Percentiles rank a stretch among this genome's conserved stretches.
Evolutionary conservation across 495 filamentous ascomycete genomes (phyloP).

Genomic region (Hyaloscypha variabilis): DNA sequence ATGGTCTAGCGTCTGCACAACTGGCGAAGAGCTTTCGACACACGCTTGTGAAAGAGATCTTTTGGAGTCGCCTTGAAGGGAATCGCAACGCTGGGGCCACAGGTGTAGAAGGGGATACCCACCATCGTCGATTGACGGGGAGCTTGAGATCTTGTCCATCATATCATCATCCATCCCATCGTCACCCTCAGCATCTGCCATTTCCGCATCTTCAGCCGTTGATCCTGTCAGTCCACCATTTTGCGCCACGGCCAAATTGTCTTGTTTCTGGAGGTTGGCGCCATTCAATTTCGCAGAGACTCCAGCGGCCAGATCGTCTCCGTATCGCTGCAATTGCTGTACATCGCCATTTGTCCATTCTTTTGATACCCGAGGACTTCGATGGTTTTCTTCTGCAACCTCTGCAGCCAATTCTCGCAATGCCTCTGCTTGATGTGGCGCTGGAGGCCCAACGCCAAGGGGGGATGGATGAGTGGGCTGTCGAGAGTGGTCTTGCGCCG

Average conservation of each 20-base stretch:
- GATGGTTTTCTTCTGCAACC: slow-evolving; percentile 62
- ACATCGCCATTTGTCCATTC: slow-evolving; percentile 49
- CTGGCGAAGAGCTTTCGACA: slow-evolving; percentile 55
- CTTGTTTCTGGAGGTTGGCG: slow-evolving; percentile 43
- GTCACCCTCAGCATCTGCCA: slow-evolving; percentile 75
- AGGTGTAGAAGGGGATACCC: slow-evolving; percentile 54
- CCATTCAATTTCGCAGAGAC: slow-evolving; percentile 43
- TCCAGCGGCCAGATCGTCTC: slow-evolving; percentile 47
- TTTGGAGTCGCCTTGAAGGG: slow-evolving; percentile 38
- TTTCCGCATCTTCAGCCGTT: slow-evolving; percentile 57
- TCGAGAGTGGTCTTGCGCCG: slow-evolving; percentile 74
- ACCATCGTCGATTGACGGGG: slow-evolving; percentile 99
- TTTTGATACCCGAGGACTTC: slow-evolving; percentile 44
- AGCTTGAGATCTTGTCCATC: slow-evolving; percentile 97
- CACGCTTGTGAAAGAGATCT: slow-evolving; percentile 29
- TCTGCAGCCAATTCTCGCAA: slow-evolving; percentile 80
- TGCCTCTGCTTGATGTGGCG: slow-evolving; percentile 83
- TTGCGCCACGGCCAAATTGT: slow-evolving; percentile 55
- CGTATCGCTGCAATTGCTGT: slow-evolving; percentile 51
- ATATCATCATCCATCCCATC: slow-evolving; percentile 80
- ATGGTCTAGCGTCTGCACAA: slow-evolving; percentile 50
- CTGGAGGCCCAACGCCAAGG: slow-evolving; percentile 62
- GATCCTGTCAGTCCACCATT: slow-evolving; percentile 50
- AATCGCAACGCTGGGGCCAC: slow-evolving; percentile 42
- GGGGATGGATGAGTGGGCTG: slow-evolving; percentile 64